Conservation (phyloP, 805 yeast species). For the Candida coquimbonensis region DNA sequence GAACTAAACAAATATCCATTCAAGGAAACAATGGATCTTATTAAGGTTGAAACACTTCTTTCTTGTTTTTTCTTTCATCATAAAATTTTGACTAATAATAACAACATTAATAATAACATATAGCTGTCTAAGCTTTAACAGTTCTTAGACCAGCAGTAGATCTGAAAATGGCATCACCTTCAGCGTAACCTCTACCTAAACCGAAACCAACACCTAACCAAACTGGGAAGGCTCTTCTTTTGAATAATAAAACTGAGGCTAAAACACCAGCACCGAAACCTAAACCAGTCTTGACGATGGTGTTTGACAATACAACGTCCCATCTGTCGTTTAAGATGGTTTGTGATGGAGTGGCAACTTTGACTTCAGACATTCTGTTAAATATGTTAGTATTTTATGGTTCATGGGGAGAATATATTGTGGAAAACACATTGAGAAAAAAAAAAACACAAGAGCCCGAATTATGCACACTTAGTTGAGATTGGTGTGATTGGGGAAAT, state of each 20-base stretch:
- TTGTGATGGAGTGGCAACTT: slow-evolving; percentile 38
- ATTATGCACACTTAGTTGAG: too few species aligned
- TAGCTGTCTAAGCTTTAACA: slow-evolving; percentile 44
- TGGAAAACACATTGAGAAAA: not conserved
- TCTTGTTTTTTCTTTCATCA: too few species aligned
- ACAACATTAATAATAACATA: too few species aligned
- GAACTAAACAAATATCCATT: not conserved
- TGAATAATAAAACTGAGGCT: slow-evolving; percentile 83
- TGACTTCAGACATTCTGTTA: slow-evolving; percentile 13
- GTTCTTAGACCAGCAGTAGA: slow-evolving; percentile 71
- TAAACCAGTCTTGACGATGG: slow-evolving; percentile 88
- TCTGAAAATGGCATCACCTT: slow-evolving; percentile 96
- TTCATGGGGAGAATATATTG: too few species aligned
- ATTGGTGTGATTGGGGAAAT: too few species aligned
- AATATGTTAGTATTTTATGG: not conserved
- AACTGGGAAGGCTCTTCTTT: slow-evolving; percentile 94
- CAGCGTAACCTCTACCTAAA: slow-evolving; percentile 95
- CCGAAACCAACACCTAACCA: slow-evolving; percentile 98
- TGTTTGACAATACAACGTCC: slow-evolving; percentile 94
- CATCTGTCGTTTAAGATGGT: slow-evolving; percentile 67
- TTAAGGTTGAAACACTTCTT: too few species aligned
- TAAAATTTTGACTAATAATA: too few species aligned
- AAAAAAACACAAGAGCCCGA: not conserved
- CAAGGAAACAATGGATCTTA: too few species aligned
- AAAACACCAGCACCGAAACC: slow-evolving; percentile 97